Base-by-base conservation (phyloP, 495 filamentous ascomycete genomes). In the Aspergillus cavernicola region DNA sequence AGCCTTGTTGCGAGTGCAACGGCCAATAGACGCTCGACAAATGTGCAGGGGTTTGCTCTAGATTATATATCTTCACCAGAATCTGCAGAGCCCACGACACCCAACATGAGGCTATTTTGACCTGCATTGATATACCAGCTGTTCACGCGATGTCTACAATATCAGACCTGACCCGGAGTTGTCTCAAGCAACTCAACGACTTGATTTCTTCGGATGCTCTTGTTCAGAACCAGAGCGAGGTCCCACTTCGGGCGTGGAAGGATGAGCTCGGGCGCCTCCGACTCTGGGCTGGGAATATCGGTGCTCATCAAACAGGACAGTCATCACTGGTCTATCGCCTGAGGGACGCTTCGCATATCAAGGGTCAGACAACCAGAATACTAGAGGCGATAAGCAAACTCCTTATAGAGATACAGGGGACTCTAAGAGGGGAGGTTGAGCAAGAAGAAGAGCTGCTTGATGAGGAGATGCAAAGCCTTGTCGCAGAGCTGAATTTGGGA, bases 301-400 rank as follows among this genome's bases (percentile, higher is more conserved):
- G 70, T 10, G 77, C 75, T 12, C 69, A 79, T 45, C 65, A 66
- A 20, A 63, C 44, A 1, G 62, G 66, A 1, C 60, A 61, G 28
- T 73, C 68, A 18, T 79, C 77, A 3, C 64, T 80, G 2, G 74
- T 76, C 22, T 73, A 70, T 47, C 69, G 72, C 2, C 65, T 79
- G 0, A 62, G 73, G n/a, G 75, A 80, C 49, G 70, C 74, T 2
- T 73, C 74, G 0, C 70, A 77, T 43, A 59, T 80, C 33, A 62
- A 56, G n/a, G 43, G 50, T 41, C 33, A 78, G 13, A 51, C 49
- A 2, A 9, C 52, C 1, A 40, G 22, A 13, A 1, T 40, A 20
- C 15, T 40, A 22, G 26, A 51, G 24, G 18, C 19, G 15, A 12
- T 33, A 9, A 28, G 24, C 24, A 28, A 28, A 9, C 24, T 28